Evolutionary conservation across 2,329 filamentous ascomycete genomes (phyloP).

Genomic region (Alternaria triticina): DNA sequence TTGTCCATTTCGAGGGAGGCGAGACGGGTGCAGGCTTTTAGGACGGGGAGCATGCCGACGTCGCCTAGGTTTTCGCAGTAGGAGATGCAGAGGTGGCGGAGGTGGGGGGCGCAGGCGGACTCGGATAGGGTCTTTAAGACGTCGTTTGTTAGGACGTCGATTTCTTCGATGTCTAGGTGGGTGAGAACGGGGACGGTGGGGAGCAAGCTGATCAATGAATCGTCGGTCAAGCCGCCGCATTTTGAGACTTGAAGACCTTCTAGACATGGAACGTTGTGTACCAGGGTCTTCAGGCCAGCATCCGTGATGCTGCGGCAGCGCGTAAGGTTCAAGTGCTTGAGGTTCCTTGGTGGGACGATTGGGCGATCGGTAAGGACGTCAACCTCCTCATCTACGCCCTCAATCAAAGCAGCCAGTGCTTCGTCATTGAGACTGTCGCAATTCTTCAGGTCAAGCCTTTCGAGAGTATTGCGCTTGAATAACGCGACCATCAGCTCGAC

Average conservation of each 20-base stretch:
- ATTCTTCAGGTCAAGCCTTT: conserved; percentile 80
- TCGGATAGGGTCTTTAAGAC: conserved; percentile 77
- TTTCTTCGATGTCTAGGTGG: conserved; percentile 88
- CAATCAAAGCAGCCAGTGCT: conserved; percentile 74
- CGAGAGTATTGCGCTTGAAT: conserved; percentile 80
- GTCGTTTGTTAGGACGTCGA: conserved; percentile 76
- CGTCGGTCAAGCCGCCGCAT: conserved; percentile 76
- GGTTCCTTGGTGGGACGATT: conserved; percentile 75
- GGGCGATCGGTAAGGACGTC: conserved; percentile 80
- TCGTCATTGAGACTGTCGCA: conserved; percentile 80
- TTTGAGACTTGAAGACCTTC: conserved; percentile 85
- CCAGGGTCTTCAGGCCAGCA: conserved; percentile 72
- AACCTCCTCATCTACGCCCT: conserved; percentile 76
- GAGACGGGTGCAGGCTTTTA: conserved; percentile 75
- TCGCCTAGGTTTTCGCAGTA: conserved; percentile 90
- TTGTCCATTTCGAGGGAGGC: conserved; percentile 87
- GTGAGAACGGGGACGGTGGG: conserved; percentile 78
- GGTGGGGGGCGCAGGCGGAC: conserved; percentile 71
- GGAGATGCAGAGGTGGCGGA: conserved; percentile 85
- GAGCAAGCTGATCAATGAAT: conserved; percentile 73
- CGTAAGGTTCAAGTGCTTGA: conserved; percentile 86
- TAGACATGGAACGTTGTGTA: conserved; percentile 76
- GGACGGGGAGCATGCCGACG: conserved; percentile 78
- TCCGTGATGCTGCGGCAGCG: conserved; percentile 78
- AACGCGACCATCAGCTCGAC: conserved; percentile 73